A percentile compares a stretch with the other conserved stretches of the same genome.
Evolutionary conservation across 306 rosid species (phyloP).

Genomic region (Lablab purpureus): DNA sequence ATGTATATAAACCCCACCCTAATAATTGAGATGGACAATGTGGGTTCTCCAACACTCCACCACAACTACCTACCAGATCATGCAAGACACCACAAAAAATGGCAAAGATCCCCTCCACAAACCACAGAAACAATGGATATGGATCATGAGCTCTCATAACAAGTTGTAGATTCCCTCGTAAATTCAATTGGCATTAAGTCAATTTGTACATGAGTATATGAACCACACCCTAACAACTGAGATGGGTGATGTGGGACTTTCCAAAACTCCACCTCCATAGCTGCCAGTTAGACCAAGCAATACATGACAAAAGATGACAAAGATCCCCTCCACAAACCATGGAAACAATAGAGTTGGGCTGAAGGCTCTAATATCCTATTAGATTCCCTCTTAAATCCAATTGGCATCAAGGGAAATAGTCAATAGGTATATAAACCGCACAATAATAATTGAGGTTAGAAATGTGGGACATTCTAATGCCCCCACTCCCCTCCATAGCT

Average conservation of each 20-base stretch:
- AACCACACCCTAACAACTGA: not conserved
- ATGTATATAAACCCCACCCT: not conserved
- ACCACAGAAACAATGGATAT: not conserved
- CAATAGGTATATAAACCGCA: not conserved
- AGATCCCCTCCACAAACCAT: not conserved
- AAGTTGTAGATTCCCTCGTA: not conserved
- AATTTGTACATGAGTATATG: not conserved
- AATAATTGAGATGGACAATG: not conserved
- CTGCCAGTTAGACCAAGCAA: not conserved
- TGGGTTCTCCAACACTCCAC: not conserved
- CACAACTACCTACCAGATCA: not conserved
- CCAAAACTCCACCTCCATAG: not conserved
- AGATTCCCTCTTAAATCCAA: not conserved
- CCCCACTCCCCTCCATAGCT: not conserved
- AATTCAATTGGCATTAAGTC: not conserved
- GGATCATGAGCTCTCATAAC: not conserved
- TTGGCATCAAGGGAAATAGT: not conserved
- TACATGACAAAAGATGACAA: not conserved
- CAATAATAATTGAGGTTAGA: not conserved
- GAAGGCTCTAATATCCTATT: not conserved
- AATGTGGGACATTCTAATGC: not conserved
- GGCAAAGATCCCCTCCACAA: not conserved
- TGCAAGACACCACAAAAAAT: not conserved
- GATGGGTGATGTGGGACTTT: not conserved
- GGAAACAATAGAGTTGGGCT: not conserved